phyloP scores from a whole-genome alignment of 208 protist species.

The Endotrypanum monterogeii region DNA sequence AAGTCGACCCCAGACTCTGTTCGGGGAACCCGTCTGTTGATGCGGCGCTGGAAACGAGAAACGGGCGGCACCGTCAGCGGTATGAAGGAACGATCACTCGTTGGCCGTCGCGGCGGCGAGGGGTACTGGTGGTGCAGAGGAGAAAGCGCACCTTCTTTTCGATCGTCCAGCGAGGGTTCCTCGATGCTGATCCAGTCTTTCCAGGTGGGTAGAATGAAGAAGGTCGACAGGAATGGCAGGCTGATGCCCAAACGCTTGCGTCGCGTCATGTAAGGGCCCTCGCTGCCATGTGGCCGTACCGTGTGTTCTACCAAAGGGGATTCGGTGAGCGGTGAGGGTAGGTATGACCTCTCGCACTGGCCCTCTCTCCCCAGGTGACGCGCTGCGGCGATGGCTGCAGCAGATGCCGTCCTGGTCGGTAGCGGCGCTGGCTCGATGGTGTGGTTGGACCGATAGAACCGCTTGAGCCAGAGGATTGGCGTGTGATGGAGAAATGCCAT shows the following conservation, averaged over 20 bases:
- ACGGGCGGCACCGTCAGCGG: slow-evolving; percentile 16
- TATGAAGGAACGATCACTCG: slow-evolving; percentile 38
- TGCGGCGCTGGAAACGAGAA: slow-evolving; percentile 5
- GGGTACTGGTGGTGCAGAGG: slow-evolving; percentile 19
- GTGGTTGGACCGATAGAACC: slow-evolving; percentile 81
- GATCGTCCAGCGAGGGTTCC: slow-evolving; percentile 58
- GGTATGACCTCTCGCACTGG: background rate
- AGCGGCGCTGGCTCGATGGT: slow-evolving; percentile 45
- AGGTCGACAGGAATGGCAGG: slow-evolving; percentile 56
- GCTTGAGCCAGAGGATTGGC: slow-evolving; percentile 65
- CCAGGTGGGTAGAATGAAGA: slow-evolving; percentile 51
- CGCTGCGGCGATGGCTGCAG: background rate
- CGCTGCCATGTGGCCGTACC: slow-evolving; percentile 12
- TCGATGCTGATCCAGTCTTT: slow-evolving; percentile 68
- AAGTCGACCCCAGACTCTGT: background rate
- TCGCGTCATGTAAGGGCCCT: slow-evolving; percentile 27
- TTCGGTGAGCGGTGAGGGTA: slow-evolving; percentile 7
- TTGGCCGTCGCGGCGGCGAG: slow-evolving; percentile 15
- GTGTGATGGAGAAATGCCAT: slow-evolving; percentile 47
- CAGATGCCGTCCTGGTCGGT: background rate
- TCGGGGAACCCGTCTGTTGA: background rate
- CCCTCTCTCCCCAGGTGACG: background rate
- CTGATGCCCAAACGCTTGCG: slow-evolving; percentile 54
- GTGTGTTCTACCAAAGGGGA: slow-evolving; percentile 22
- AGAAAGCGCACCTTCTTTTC: slow-evolving; percentile 37